phyloP scores from a whole-genome alignment of 1,284 basidiomycete species.

The Cerioporus squamosus region DNA sequence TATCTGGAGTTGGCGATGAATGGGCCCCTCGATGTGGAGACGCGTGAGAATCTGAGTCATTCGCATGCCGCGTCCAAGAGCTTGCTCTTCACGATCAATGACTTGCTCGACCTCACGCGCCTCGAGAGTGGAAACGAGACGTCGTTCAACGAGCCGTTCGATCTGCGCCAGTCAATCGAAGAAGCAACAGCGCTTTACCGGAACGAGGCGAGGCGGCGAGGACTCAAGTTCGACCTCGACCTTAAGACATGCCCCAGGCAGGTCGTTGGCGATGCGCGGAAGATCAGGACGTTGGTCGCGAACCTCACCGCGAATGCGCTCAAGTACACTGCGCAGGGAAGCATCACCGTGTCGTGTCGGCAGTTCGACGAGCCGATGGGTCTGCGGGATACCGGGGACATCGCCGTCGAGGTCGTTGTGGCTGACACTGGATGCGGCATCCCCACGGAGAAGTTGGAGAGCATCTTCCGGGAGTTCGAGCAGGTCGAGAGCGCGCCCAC shows the following conservation, averaged over 20 bases:
- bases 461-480: conserved; percentile 88
- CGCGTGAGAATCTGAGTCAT: conserved; percentile 78
- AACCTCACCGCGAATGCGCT: conserved; percentile 86
- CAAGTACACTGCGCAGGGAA: conserved; percentile 75
- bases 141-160: conserved; percentile 83
- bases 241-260: conserved; percentile 56
- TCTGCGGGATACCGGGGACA: conserved; percentile 47
- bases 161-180: conserved; percentile 68
- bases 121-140: conserved; percentile 84
- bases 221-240: conserved; percentile 67
- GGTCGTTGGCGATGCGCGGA: conserved; percentile 75
- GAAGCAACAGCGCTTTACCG: conserved; percentile 70
- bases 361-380: conserved; percentile 58
- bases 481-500: conserved; percentile 69
- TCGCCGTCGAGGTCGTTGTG: conserved; percentile 77
- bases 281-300: conserved; percentile 82
- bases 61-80: conserved; percentile 86
- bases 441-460: conserved; percentile 70
- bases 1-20: conserved; percentile 88
- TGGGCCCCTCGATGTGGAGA: conserved; percentile 78
- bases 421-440: conserved; percentile 84
- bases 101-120: conserved; percentile 83
- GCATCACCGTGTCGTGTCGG: conserved; percentile 68
- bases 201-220: conserved; percentile 73
- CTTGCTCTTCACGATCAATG: conserved; percentile 85